Conservation (phyloP, 768 basidiomycete species). For the Mycena maculata region DNA sequence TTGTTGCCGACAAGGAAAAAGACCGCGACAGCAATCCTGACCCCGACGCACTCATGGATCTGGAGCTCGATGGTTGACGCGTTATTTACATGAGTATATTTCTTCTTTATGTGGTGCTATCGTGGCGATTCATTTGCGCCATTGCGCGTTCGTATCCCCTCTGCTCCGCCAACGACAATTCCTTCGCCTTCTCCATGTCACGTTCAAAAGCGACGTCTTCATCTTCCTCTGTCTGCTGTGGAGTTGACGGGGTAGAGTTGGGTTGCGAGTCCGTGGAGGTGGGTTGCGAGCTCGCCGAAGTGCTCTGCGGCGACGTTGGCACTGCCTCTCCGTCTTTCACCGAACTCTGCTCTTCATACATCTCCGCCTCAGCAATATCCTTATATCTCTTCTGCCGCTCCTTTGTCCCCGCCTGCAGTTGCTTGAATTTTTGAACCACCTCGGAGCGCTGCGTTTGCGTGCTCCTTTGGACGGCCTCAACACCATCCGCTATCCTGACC, state of each 20-base stretch:
- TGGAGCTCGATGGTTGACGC: slow-evolving; percentile 20
- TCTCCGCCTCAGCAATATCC: slow-evolving; percentile 47
- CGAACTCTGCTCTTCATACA: slow-evolving; percentile 36
- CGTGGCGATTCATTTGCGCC: slow-evolving; percentile 23
- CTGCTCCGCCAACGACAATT: slow-evolving; percentile 50
- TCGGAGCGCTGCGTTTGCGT: slow-evolving; percentile 45
- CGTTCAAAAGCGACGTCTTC: slow-evolving; percentile 39
- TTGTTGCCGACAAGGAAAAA: slow-evolving; percentile 39
- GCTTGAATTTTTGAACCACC: slow-evolving; percentile 53
- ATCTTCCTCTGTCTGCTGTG: slow-evolving; percentile 26
- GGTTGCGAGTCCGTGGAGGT: not conserved
- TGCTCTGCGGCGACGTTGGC: slow-evolving; percentile 9
- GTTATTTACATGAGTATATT: slow-evolving; percentile 3
- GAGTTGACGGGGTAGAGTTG: slow-evolving; percentile 1
- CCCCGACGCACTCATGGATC: slow-evolving; percentile 23
- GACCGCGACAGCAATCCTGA: slow-evolving; percentile 47
- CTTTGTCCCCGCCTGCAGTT: slow-evolving; percentile 43
- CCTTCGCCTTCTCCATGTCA: slow-evolving; percentile 47
- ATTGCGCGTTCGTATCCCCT: slow-evolving; percentile 36
- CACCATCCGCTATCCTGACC: slow-evolving; percentile 55
- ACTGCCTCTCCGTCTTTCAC: not conserved
- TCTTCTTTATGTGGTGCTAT: slow-evolving; percentile 16
- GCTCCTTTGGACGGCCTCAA: slow-evolving; percentile 49
- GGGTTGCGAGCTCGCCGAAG: slow-evolving; percentile 1
- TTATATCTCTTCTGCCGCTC: slow-evolving; percentile 49